phyloP scores from a whole-genome alignment of 768 basidiomycete genomes.

The Flagelloscypha sp. region DNA sequence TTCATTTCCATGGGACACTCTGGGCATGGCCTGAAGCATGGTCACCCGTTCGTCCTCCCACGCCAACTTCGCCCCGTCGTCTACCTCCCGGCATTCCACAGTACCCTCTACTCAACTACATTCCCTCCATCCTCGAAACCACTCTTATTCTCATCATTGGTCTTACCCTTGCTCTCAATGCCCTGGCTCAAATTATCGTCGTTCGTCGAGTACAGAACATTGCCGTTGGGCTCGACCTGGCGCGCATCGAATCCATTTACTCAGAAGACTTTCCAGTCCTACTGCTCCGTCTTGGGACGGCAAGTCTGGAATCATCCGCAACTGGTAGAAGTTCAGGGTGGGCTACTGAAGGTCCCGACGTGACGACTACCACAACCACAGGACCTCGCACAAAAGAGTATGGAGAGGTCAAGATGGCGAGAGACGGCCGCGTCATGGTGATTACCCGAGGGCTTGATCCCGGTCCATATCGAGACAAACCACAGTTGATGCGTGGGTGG shows the following conservation, averaged over 20 bases:
- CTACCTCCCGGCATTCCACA: constrained; percentile 7
- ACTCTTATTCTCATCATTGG: constrained; percentile 47
- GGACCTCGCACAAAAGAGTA: no score
- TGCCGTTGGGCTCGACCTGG: constrained; percentile 41
- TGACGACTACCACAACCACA: no score
- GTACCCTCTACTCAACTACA: constrained; percentile 70
- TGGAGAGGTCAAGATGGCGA: no score
- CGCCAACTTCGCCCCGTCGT: constrained; percentile 12
- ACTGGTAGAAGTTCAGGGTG: constrained; percentile 64
- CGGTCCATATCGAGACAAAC: no score
- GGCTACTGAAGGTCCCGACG: constrained; percentile 62
- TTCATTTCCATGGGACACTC: constrained; percentile 61
- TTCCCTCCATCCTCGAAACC: constrained; percentile 68
- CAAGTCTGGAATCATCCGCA: constrained; percentile 68
- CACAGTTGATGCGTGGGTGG: constrained; percentile 60
- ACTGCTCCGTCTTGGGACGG: constrained; percentile 63
- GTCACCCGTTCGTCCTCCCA: constrained; percentile 9
- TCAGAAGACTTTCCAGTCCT: constrained; percentile 64
- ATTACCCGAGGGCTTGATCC: no score
- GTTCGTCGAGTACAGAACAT: constrained; percentile 51
- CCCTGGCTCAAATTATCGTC: constrained; percentile 56
- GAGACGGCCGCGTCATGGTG: no score
- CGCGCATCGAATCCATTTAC: constrained; percentile 17
- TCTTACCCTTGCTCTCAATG: constrained; percentile 53
- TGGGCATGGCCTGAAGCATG: constrained; percentile 24